phyloP scores from a whole-genome alignment of 306 rosid species.

The Ormosia emarginata region DNA sequence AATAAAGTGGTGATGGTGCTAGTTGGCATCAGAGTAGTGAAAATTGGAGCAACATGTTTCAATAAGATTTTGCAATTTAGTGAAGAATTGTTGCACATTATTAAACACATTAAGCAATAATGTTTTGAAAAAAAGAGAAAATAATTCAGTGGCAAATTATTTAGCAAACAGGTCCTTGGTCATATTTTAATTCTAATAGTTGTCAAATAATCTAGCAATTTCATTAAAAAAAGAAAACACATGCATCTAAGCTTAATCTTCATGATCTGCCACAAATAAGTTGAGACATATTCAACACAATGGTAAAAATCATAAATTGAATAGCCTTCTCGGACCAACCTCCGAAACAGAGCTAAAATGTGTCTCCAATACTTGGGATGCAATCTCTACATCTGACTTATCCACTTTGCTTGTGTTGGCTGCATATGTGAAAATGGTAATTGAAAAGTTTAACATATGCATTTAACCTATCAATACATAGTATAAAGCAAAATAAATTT shows the following conservation, averaged over 20 bases:
- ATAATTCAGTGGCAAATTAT: not conserved
- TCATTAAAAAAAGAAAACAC: not conserved
- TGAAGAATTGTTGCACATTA: not conserved
- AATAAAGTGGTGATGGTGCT: no score
- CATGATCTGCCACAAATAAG: not conserved
- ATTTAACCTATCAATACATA: slow-evolving; percentile 12
- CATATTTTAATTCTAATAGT: not conserved
- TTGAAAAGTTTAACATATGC: slow-evolving; percentile 3
- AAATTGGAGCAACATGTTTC: not conserved
- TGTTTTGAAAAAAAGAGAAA: not conserved
- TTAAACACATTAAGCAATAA: not conserved
- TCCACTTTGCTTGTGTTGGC: slow-evolving; percentile 49
- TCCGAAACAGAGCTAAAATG: slow-evolving; percentile 47
- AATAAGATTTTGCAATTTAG: not conserved
- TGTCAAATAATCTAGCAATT: not conserved
- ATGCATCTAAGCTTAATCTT: not conserved
- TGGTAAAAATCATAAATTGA: not conserved
- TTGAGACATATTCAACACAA: slow-evolving; percentile 1
- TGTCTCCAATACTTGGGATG: slow-evolving; percentile 47
- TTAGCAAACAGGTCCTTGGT: not conserved
- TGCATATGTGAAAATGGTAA: slow-evolving; percentile 26
- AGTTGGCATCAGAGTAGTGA: not conserved
- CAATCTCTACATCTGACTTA: slow-evolving; percentile 44
- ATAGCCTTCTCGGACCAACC: slow-evolving; percentile 47
- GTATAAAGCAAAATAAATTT: not conserved